A percentile compares a stretch with the other conserved stretches of the same genome.
Conservation (phyloP, 164 flowering plant species). For the Chimonanthus praecox region DNA sequence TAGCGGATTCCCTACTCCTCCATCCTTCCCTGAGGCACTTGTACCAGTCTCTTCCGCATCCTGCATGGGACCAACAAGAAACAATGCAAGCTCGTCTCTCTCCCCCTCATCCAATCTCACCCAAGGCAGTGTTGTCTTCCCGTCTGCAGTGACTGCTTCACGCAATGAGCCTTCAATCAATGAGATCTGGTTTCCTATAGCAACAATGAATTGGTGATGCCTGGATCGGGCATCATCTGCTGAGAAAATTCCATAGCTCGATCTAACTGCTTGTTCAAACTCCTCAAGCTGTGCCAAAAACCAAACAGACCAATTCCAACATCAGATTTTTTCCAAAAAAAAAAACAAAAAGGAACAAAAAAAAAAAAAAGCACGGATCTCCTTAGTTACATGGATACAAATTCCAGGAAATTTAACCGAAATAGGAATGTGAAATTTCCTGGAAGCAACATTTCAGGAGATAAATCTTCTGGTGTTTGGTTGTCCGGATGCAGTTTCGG, state of each 20-base stretch:
- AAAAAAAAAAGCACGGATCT: not conserved
- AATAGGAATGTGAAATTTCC: too few species aligned
- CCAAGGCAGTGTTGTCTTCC: conserved; percentile 60
- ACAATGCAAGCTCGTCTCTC: conserved; percentile 75
- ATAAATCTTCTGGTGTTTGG: too few species aligned
- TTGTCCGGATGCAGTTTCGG: too few species aligned
- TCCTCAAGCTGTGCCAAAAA: conserved; percentile 68
- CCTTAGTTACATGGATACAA: too few species aligned
- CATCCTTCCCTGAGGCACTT: conserved; percentile 14
- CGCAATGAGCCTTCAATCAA: conserved; percentile 45
- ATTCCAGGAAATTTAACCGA: too few species aligned
- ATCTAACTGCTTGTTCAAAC: conserved; percentile 64
- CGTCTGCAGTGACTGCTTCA: conserved; percentile 41
- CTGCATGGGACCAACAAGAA: conserved; percentile 48
- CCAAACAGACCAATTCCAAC: not conserved
- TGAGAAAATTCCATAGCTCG: conserved; percentile 36
- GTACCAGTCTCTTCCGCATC: conserved; percentile 5
- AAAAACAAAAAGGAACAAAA: not conserved
- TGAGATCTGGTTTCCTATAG: conserved; percentile 49
- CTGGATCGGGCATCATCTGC: conserved; percentile 57
- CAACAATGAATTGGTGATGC: conserved; percentile 66
- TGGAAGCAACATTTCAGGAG: too few species aligned
- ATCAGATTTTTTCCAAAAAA: not conserved
- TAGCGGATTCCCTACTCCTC: conserved; percentile 4
- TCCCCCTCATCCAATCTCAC: conserved; percentile 82